These are phyloP conservation scores for Penstemon davidsonii DNA, from an alignment of 257 asterid genomes.

Conservation along the genomic window DNA sequence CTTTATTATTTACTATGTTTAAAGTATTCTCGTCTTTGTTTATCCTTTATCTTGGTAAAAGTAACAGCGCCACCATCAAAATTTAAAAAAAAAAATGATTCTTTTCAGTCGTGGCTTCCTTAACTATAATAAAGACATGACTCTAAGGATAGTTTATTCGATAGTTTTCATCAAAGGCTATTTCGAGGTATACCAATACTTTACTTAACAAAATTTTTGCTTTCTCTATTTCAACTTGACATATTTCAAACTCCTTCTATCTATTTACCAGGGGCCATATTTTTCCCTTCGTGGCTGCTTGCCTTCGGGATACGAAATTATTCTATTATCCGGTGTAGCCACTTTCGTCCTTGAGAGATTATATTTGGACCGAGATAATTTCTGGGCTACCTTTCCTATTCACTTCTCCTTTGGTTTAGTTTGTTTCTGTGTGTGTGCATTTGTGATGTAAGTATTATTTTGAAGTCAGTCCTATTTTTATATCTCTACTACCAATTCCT, in stretches of 20 bases:
- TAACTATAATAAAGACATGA: conserved; percentile 72
- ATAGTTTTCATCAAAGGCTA: conserved; percentile 70
- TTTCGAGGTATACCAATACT: conserved; percentile 76
- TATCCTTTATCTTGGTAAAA: too few relatives aligned
- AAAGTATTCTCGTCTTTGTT: too few relatives aligned
- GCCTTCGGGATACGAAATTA: conserved; percentile 70
- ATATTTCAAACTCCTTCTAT: too few relatives aligned
- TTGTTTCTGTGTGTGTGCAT: conserved; percentile 56
- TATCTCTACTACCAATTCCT: too few relatives aligned
- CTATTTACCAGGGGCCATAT: conserved; percentile 68
- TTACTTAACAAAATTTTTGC: conserved; percentile 7
- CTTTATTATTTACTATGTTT: too few relatives aligned
- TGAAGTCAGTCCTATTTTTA: too few relatives aligned
- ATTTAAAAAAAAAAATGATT: too few relatives aligned
- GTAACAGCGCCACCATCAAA: too few relatives aligned
- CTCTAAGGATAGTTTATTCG: conserved; percentile 75
- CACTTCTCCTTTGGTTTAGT: conserved; percentile 71
- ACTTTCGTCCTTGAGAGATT: conserved; percentile 63
- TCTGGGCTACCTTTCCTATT: conserved; percentile 68
- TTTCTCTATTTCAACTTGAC: conserved; percentile 6
- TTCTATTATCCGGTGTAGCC: conserved; percentile 62
- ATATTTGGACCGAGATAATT: conserved; percentile 65
- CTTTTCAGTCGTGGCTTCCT: conserved; percentile 40
- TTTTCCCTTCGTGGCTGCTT: conserved; percentile 79
- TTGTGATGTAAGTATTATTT: conserved; percentile 56